Percentiles rank a stretch among this genome's conserved stretches.
Evolutionary conservation across 768 basidiomycete species (phyloP).

Genomic region (Holtermanniella nyarrowii): DNA sequence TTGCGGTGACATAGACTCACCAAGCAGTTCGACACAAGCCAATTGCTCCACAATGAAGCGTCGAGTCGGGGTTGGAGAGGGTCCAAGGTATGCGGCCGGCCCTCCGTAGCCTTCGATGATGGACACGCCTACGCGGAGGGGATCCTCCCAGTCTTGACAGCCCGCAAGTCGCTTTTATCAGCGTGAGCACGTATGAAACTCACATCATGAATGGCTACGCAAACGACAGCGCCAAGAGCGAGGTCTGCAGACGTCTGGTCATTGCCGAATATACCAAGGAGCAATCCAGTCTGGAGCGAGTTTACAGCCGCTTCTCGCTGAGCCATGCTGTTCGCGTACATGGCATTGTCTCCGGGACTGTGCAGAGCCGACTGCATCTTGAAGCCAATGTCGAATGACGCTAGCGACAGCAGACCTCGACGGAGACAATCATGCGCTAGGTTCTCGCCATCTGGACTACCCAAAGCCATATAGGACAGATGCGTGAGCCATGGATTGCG

Average conservation of each 20-base stretch:
- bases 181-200: conserved; percentile 1
- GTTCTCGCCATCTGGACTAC: conserved; percentile 44
- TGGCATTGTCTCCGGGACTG: conserved; percentile 3
- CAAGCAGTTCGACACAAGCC: conserved; percentile 15
- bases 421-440: conserved; percentile 34
- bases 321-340: conserved; percentile 10
- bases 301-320: conserved; percentile 8
- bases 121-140: conserved; percentile 5
- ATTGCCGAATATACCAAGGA: neutral
- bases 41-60: conserved; percentile 23
- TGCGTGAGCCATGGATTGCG: conserved; percentile 17
- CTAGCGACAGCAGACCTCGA: conserved; percentile 10
- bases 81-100: conserved; percentile 8
- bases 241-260: conserved; percentile 11
- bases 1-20: conserved; percentile 7
- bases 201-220: conserved; percentile 19
- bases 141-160: conserved; percentile 10
- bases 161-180: conserved; percentile 12
- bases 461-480: conserved; percentile 11
- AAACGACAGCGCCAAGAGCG: conserved; percentile 7
- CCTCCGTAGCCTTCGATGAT: conserved; percentile 10
- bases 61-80: neutral
- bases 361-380: neutral
- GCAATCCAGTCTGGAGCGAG: conserved; percentile 2
- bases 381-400: conserved; percentile 18